Base-by-base conservation (phyloP, 129 eudicot genomes). In the Gnaphalium uliginosum region DNA sequence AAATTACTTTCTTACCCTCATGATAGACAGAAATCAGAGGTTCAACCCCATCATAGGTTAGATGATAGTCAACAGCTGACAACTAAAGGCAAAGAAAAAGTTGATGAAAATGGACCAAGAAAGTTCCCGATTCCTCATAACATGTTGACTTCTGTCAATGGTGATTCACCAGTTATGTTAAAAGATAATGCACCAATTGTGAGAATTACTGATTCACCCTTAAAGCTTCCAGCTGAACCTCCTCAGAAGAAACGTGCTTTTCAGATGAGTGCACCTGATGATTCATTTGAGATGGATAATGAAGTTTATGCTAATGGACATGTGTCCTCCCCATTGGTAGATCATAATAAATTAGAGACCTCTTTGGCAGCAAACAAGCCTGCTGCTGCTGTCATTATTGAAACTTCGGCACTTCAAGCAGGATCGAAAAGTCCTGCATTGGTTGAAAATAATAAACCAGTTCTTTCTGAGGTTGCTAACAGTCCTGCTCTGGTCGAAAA, bases 211-310 rank as follows among this genome's bases (percentile, higher is more conserved):
- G 86, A 80, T 50, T 29, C 78, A 68, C 41, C 59, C 41, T 26
- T 35, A 14, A 77, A 81, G 74, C 46, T 71, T 70, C 65, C 66
- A 13, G 27, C 72, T 37, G 83, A 76, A 26, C 85, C 77, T 24
- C 81, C 86, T 74, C 84, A 75, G 68, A 84, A 75, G 74, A 86
- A 70, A 64, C 88, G 77, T 9, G 88, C 88, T 66, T 90, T 90
- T 83, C 89, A 81, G 76, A 90, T 90, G 91, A 82, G 87, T 79
- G 94, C 89, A 19, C 84, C 73, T 76, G 96, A 90, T 83, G 92
- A 83, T 79, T 81, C 18, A 46, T 54, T 72, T 56, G 96, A 90
- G 66, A 57, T 87, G 5, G 76, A 59, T 66, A 90, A 81, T 69
- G 86, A 68, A 22, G 76, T 70, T n/a, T 69, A 76, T 60, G 73